Base-by-base conservation (phyloP, 257 asterid species). In the Solanum dulcamara region DNA sequence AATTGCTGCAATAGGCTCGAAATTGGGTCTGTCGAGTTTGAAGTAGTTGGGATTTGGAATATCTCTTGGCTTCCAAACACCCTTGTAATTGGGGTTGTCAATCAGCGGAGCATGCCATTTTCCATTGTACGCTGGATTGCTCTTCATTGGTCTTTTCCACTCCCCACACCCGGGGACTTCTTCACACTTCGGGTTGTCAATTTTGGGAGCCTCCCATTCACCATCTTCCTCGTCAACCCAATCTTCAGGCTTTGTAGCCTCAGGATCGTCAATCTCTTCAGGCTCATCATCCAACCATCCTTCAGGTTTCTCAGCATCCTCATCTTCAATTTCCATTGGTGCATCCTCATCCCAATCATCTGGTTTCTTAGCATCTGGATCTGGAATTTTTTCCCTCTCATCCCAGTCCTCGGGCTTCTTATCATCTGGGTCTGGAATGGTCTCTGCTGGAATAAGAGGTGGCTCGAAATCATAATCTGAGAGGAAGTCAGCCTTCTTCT, bases 171-270 rank as follows among this genome's bases (percentile, higher is more conserved):
- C 99, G 86, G 99, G 98, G 82, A 91, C 97, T 68, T 88, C 95
- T 2, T 80, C 87, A 85, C 99, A 96, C 83, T 87, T 94, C 0
- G 97, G 98, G 89, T 96, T 96, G 72, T 95, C 97, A 81, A 92
- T 81, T 81, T 96, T 94, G 0, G 99, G 98, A 20, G 98, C 94
- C 89, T 96, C 99, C 99, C 99, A 96, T 62, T 91, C 96, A 86
- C 99, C 99, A 90, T 96, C 99, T 89, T 97, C 99, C 64, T 97
- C 98, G 44, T 97, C 99, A 86, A 92, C 98, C 99, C 99, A 97
- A 71, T 97, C 99, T 87, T 95, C 98, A 3, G 98, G 98, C 86
- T 97, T 97, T 10, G 93, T 85, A 17, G 98, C 93, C 88, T 95
- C 99, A 4, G 99, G 98, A 84, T 97, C 99, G 86, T 97, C 98